Percentiles rank a stretch among this genome's conserved stretches.
These are phyloP conservation scores for Mycosphaerella sp. DNA, from an alignment of 2,329 filamentous ascomycete genomes.

Conservation along the genomic window DNA sequence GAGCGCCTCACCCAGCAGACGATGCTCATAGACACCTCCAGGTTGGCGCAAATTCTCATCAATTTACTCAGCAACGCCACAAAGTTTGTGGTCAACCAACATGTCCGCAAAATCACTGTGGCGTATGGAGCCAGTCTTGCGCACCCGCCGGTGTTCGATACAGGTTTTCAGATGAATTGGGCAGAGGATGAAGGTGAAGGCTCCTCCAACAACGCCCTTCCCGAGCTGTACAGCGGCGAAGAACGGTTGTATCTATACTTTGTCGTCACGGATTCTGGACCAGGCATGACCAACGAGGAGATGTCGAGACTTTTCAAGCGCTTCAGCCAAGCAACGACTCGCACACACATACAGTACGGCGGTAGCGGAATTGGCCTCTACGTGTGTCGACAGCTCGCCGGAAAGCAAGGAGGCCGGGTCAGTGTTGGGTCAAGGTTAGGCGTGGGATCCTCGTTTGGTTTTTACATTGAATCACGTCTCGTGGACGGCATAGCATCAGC, in stretches of 20 bases:
- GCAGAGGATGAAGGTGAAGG: not conserved
- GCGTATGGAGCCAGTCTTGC: constrained; percentile 9
- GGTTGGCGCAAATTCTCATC: constrained; percentile 24
- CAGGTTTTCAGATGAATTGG: not conserved
- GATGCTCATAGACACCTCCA: constrained; percentile 16
- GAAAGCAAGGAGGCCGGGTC: constrained; percentile 63
- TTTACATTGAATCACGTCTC: constrained; percentile 51
- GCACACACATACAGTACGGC: constrained; percentile 64
- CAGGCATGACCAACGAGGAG: constrained; percentile 37
- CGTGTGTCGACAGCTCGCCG: constrained; percentile 61
- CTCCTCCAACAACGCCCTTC: not conserved
- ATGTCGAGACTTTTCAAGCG: constrained; percentile 54
- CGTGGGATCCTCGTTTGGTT: constrained; percentile 59
- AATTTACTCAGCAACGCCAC: constrained; percentile 28
- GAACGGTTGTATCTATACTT: constrained; percentile 29
- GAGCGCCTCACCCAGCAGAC: not conserved
- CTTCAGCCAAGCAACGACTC: constrained; percentile 61
- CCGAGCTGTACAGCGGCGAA: constrained; percentile 22
- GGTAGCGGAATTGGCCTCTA: constrained; percentile 65
- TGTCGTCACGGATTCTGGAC: constrained; percentile 37
- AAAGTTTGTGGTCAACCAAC: constrained; percentile 19
- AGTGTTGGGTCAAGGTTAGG: constrained; percentile 56
- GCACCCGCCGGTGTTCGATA: not conserved
- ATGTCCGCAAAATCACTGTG: constrained; percentile 8
- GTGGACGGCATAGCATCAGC: not conserved